Conservation (phyloP, 805 yeast genomes). For the Diddensiella santjacobensis region DNA sequence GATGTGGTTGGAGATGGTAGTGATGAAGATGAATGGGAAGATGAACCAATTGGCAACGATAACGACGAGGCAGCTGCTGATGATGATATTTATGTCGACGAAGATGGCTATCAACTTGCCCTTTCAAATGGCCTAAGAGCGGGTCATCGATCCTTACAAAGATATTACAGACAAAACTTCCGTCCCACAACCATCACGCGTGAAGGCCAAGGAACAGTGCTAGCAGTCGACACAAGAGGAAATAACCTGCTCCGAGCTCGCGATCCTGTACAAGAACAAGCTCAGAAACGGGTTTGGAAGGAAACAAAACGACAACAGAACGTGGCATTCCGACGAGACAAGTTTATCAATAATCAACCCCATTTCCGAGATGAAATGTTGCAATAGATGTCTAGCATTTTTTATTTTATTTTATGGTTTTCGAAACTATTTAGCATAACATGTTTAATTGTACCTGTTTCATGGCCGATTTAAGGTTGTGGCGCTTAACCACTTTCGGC, state of each 20-base stretch:
- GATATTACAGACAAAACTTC: slow-evolving; percentile 66
- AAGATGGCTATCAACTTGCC: slow-evolving; percentile 59
- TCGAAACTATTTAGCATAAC: too few species aligned
- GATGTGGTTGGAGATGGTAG: slow-evolving; percentile 31
- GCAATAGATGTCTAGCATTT: slow-evolving; percentile 27
- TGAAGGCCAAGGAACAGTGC: slow-evolving; percentile 71
- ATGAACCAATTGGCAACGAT: slow-evolving; percentile 34
- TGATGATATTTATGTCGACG: slow-evolving; percentile 43
- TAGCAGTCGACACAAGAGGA: slow-evolving; percentile 57
- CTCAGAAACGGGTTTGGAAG: slow-evolving; percentile 60
- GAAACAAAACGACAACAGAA: slow-evolving; percentile 47
- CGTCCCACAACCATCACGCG: slow-evolving; percentile 46
- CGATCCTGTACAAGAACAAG: slow-evolving; percentile 39
- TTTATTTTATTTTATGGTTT: background rate
- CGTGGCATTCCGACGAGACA: slow-evolving; percentile 48
- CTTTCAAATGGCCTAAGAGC: slow-evolving; percentile 75
- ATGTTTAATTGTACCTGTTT: too few species aligned
- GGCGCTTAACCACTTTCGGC: too few species aligned
- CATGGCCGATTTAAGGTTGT: too few species aligned
- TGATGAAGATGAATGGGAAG: slow-evolving; percentile 34
- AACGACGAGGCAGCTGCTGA: slow-evolving; percentile 25
- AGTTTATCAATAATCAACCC: slow-evolving; percentile 73
- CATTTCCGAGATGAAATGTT: slow-evolving; percentile 78
- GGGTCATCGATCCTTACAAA: slow-evolving; percentile 74
- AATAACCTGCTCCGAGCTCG: slow-evolving; percentile 27